Evolutionary conservation across 2,329 filamentous ascomycete genomes (phyloP).

Genomic region (Sclerotinia borealis): DNA sequence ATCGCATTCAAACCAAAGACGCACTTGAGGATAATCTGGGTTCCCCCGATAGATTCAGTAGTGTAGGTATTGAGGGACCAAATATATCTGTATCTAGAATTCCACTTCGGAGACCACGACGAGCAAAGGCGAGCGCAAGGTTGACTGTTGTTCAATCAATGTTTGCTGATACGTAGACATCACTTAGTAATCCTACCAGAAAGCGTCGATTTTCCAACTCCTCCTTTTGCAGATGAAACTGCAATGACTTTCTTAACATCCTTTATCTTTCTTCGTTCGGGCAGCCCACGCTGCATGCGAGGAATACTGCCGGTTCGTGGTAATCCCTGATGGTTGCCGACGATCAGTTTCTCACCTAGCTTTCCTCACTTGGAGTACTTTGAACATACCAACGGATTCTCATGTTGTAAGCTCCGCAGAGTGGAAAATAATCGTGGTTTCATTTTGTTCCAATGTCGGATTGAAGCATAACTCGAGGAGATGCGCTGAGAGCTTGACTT

Average conservation of each 20-base stretch:
- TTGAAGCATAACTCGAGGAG: constrained; percentile 19
- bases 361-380: neutral
- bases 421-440: constrained; percentile 48
- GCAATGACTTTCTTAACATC: constrained; percentile 89
- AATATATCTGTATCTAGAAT: constrained; percentile 97
- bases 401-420: constrained; percentile 56
- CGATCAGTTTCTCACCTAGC: neutral
- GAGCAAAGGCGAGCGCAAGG: constrained; percentile 78
- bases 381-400: constrained; percentile 71
- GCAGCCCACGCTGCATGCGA: constrained; percentile 73
- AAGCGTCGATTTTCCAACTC: constrained; percentile 95
- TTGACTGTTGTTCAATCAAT: constrained; percentile 49
- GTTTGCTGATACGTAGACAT: neutral
- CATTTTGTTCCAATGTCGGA: constrained; percentile 24
- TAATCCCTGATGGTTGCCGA: constrained; percentile 57
- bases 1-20: constrained; percentile 28
- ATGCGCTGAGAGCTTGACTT: constrained; percentile 6
- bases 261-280: constrained; percentile 71
- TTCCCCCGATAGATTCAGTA: constrained; percentile 76
- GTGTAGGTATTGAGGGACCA: constrained; percentile 86
- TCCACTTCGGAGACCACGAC: constrained; percentile 72
- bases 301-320: constrained; percentile 70
- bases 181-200: constrained; percentile 50
- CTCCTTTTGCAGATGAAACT: constrained; percentile 95
- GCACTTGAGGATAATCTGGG: constrained; percentile 68